These are phyloP conservation scores for Silene conica DNA, from an alignment of 148 eudicot genomes.

Conservation along the genomic window DNA sequence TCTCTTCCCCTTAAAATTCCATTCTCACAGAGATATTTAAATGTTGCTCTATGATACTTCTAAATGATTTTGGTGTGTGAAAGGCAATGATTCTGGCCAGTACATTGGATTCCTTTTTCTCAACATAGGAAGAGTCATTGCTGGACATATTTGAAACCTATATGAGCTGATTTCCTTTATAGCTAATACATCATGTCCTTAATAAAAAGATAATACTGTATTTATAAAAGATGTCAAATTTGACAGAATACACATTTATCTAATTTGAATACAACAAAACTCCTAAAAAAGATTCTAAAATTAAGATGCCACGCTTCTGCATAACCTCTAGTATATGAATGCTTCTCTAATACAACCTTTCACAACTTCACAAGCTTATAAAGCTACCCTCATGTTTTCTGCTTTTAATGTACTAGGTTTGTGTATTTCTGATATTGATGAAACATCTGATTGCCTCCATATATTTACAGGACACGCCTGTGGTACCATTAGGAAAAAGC, in stretches of 20 bases:
- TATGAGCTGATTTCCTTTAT: no score
- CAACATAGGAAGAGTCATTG: neutral
- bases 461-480: conserved; percentile 53
- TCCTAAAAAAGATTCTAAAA: no score
- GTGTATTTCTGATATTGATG: neutral
- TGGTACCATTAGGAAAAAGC: conserved; percentile 72
- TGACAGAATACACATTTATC: no score
- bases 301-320: no score
- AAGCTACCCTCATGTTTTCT: neutral
- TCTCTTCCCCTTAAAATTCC: neutral
- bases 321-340: no score
- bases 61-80: neutral
- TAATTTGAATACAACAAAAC: no score
- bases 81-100: neutral
- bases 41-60: neutral
- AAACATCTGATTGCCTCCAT: neutral
- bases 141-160: neutral
- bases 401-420: conserved; percentile 3
- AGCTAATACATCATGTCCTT: no score
- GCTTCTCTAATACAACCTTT: no score
- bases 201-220: no score
- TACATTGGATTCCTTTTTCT: neutral
- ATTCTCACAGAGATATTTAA: neutral
- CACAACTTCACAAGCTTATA: no score
- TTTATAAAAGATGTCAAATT: no score